Evolutionary conservation across 257 asterid genomes (phyloP).

Genomic region (Osmanthus fragrans): DNA sequence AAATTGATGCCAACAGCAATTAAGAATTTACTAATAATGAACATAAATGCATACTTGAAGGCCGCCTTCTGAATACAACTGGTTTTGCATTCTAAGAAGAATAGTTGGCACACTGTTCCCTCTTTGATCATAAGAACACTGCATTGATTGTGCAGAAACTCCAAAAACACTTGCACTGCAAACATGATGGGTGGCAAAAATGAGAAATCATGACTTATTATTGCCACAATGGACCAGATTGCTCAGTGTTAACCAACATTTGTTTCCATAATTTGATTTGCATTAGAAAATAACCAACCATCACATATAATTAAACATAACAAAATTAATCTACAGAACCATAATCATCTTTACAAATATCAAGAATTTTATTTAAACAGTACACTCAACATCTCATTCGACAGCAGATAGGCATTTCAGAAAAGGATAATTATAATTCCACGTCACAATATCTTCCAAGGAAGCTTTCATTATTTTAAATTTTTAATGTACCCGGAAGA

Average conservation of each 20-base stretch:
- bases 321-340: not conserved
- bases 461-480: not conserved
- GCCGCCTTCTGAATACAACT: constrained; percentile 72
- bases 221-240: too few species aligned
- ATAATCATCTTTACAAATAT: not conserved
- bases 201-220: not conserved
- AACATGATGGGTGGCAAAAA: not conserved
- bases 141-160: constrained; percentile 87
- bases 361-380: not conserved
- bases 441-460: not conserved
- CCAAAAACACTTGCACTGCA: constrained; percentile 79
- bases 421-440: not conserved
- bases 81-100: constrained; percentile 74
- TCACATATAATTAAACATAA: not conserved
- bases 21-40: not conserved
- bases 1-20: not conserved
- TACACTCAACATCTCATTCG: not conserved
- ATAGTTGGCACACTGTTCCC: constrained; percentile 85
- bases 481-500: not conserved
- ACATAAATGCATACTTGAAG: constrained; percentile 48
- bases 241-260: not conserved
- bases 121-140: constrained; percentile 66
- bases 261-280: not conserved
- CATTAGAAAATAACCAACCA: not conserved
- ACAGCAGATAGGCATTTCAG: not conserved